These are phyloP conservation scores for Jatropha multifida DNA, from an alignment of 441 rosid species.

Conservation along the genomic window DNA sequence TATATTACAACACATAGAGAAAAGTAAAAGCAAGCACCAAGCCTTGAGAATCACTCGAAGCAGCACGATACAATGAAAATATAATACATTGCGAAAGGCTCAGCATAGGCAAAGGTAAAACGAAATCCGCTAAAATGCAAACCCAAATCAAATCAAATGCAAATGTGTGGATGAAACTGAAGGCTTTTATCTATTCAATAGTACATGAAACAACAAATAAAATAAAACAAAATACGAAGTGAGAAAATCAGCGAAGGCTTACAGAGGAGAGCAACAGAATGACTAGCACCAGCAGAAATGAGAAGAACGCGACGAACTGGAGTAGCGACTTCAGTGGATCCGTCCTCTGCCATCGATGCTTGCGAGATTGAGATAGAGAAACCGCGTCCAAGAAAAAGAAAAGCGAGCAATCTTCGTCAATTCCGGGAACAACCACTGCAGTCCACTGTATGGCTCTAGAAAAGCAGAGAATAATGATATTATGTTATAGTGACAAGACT, in stretches of 20 bases:
- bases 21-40: too few species aligned
- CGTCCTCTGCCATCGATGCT: conserved; percentile 38
- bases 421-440: too few species aligned
- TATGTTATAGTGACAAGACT: neutral
- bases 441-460: neutral
- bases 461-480: neutral
- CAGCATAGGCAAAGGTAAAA: too few species aligned
- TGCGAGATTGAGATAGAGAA: too few species aligned
- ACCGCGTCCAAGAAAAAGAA: neutral
- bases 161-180: too few species aligned
- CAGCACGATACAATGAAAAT: too few species aligned
- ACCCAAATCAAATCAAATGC: neutral
- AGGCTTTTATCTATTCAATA: neutral
- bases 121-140: too few species aligned
- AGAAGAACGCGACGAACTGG: conserved; percentile 64
- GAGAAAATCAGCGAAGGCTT: conserved; percentile 18
- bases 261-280: conserved; percentile 94
- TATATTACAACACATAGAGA: too few species aligned
- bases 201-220: neutral
- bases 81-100: too few species aligned
- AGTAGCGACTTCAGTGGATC: conserved; percentile 36
- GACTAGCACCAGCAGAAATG: conserved; percentile 95
- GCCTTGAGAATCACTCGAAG: too few species aligned
- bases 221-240: neutral
- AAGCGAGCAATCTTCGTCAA: neutral